Percentiles rank a stretch among this genome's conserved stretches.
phyloP scores from a whole-genome alignment of 257 asterid species.

The Capsicum rhomboideum region DNA sequence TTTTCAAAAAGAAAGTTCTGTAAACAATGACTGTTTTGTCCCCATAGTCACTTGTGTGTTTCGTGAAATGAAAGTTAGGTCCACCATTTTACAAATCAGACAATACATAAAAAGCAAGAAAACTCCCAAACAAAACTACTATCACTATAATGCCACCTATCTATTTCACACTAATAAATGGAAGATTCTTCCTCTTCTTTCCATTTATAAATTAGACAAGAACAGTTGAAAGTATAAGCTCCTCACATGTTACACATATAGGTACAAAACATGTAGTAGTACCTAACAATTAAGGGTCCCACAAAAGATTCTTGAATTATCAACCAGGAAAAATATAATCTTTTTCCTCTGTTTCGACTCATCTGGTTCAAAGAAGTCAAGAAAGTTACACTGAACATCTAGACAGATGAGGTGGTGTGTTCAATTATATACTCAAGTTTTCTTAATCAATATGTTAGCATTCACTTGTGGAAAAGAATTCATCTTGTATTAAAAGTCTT shows the following conservation, averaged over 20 bases:
- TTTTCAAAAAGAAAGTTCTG: constrained; percentile 16
- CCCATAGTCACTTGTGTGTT: constrained; percentile 2
- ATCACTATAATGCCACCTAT: neutral
- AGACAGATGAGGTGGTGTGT: neutral
- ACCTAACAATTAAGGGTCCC: neutral
- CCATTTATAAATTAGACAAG: neutral
- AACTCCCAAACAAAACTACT: neutral
- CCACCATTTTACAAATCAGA: constrained; percentile 17
- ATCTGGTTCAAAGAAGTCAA: neutral
- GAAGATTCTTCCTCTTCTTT: neutral
- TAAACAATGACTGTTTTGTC: constrained; percentile 34
- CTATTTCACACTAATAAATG: neutral
- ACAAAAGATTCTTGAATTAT: neutral
- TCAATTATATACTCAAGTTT: neutral
- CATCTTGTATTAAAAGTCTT: neutral
- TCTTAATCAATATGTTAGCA: neutral
- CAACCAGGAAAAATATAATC: neutral
- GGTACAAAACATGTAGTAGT: neutral
- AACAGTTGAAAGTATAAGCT: neutral
- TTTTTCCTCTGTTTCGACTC: neutral
- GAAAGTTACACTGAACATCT: neutral
- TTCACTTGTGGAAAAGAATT: neutral
- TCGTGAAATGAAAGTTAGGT: constrained; percentile 17
- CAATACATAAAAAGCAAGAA: neutral
- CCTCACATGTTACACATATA: neutral